phyloP scores from a whole-genome alignment of 495 filamentous ascomycete species.

The Cenococcum geophilum region DNA sequence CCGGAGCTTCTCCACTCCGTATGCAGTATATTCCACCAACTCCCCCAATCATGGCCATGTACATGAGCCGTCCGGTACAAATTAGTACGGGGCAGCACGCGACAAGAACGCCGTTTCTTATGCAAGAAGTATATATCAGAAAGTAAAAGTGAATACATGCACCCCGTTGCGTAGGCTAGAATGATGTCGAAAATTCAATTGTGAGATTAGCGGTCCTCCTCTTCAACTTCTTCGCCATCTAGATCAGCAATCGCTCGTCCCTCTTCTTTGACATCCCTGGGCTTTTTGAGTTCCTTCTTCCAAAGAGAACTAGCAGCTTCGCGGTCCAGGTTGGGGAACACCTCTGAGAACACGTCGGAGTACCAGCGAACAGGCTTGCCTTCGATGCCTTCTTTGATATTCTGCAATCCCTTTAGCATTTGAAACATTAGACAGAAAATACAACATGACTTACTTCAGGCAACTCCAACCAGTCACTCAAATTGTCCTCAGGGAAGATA shows the following conservation, averaged over 20 bases:
- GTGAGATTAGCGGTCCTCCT: slow-evolving; percentile 22
- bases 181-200: no score
- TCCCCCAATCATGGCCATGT: no score
- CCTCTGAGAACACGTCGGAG: slow-evolving; percentile 81
- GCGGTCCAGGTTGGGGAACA: slow-evolving; percentile 77
- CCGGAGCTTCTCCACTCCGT: no score
- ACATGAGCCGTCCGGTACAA: no score
- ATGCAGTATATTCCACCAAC: no score
- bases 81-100: no score
- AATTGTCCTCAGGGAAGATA: slow-evolving; percentile 92
- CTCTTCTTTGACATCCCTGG: slow-evolving; percentile 44
- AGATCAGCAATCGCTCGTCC: slow-evolving; percentile 31
- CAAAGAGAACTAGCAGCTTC: slow-evolving; percentile 64
- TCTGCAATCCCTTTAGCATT: slow-evolving; percentile 54
- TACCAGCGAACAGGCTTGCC: slow-evolving; percentile 91
- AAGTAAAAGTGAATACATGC: no score
- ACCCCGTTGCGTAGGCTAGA: no score
- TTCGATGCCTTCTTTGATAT: slow-evolving; percentile 92
- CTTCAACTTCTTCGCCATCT: slow-evolving; percentile 35
- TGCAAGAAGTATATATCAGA: no score
- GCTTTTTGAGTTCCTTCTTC: slow-evolving; percentile 63
- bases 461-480: slow-evolving; percentile 94
- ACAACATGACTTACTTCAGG: slow-evolving; percentile 69
- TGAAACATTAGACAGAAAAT: slow-evolving; percentile 8
- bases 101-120: no score